Evolutionary conservation across 208 protist species (phyloP), one percentile per base, ranked within the genome.

Genomic region (Balamuthia mandrillaris): DNA sequence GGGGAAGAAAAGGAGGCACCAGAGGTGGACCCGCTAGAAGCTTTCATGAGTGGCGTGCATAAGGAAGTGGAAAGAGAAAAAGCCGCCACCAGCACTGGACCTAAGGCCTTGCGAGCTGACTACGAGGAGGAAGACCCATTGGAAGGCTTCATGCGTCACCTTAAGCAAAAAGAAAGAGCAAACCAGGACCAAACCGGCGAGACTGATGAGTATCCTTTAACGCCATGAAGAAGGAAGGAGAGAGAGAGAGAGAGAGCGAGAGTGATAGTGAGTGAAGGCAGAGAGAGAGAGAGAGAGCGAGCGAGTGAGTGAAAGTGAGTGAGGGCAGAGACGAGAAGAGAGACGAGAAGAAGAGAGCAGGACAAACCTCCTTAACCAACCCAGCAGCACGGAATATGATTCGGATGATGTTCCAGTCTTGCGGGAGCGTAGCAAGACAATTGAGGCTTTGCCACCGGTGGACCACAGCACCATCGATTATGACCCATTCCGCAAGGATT

Each of bases 381-480:
- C 14, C 52, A 3, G 14, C n/a, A n/a, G n/a, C 52, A 16, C 52
- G 31, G 74, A 24, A 82, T 66, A 89, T 27, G 78, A 83, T n/a
- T 72, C 58, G 14, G 42, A 81, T 54, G 84, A 84, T 0, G 65
- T 52, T 27, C 14, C 45, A 37, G n/a, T n/a, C n/a, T 16, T 27
- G n/a, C 37, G 37, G 56, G 82, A 85, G 27, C 49, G 49, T 16
- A 87, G 79, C 42, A 75, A 18, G 39, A 42, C 75, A 42, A 87
- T 91, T 27, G 88, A 88, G 56, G 77, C 85, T 27, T 45, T 91
- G 49, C 35, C 77, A 79, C 56, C 86, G 39, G 29, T 92, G 39
- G 89, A 92, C 51, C 90, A 92, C 77, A 45, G 37, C 5, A 74
- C 86, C 31, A 89, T 91, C 1, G 3, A 88, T 6, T 92, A 92